Conservation (phyloP, 225 moss, liverwort and hornwort species). For the Antitrichia curtipendula region DNA sequence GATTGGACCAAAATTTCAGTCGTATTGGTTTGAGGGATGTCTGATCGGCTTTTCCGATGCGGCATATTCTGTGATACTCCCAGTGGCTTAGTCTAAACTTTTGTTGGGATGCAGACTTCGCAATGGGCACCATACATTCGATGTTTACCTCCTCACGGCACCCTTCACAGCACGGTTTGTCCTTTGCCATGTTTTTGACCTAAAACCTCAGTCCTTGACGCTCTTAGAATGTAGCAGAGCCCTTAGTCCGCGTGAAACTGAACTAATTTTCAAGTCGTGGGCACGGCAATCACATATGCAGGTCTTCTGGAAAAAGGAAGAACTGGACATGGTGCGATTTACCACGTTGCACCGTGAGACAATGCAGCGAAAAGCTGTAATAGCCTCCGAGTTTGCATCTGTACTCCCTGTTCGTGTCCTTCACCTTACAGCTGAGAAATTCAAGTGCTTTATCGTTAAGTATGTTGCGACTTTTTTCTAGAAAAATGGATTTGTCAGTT, state of each 20-base stretch:
- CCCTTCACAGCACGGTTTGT: slow-evolving; percentile 78
- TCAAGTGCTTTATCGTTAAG: not conserved
- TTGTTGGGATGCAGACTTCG: slow-evolving; percentile 47
- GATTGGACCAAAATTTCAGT: not conserved
- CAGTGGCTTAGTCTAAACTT: not conserved
- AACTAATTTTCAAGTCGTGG: not conserved
- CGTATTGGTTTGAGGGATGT: not conserved
- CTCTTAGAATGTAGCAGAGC: not conserved
- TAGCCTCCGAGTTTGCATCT: slow-evolving; percentile 65
- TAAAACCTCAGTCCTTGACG: not conserved
- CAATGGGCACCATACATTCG: slow-evolving; percentile 85
- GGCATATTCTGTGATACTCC: not conserved
- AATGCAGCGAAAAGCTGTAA: slow-evolving; percentile 62
- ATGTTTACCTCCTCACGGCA: slow-evolving; percentile 56
- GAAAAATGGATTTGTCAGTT: not conserved
- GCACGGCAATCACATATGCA: not conserved
- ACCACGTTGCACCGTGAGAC: slow-evolving; percentile 81
- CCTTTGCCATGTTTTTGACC: not conserved
- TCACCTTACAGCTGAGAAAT: not conserved
- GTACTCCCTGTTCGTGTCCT: slow-evolving; percentile 53
- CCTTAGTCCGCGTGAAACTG: not conserved
- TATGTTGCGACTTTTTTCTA: not conserved
- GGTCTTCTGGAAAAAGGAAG: slow-evolving; percentile 96
- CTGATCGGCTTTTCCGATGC: not conserved
- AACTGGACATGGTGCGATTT: slow-evolving; percentile 70